Evolutionary conservation across 257 asterid genomes (phyloP).

Genomic region (Solanum pennellii): DNA sequence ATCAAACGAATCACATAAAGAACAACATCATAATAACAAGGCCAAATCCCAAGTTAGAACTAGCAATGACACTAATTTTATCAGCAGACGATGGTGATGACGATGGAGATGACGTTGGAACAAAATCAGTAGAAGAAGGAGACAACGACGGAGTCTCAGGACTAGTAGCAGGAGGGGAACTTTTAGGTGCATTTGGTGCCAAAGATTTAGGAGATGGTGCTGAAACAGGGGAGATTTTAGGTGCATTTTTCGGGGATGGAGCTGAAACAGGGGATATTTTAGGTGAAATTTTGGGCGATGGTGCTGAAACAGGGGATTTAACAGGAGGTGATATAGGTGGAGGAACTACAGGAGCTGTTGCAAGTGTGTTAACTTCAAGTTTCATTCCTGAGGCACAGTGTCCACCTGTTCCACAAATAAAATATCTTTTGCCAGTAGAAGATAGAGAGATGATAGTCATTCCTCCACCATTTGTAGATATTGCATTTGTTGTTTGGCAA

Average conservation of each 20-base stretch:
- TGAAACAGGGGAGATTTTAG: constrained; percentile 4
- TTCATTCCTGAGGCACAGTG: constrained; percentile 76
- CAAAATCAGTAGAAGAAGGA: not conserved
- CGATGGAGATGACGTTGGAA: not conserved
- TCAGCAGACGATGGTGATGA: constrained; percentile 34
- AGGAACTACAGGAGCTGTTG: not conserved
- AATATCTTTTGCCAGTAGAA: constrained; percentile 50
- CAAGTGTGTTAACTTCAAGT: constrained; percentile 25
- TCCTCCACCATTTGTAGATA: constrained; percentile 35
- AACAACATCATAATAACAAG: constrained; percentile 8
- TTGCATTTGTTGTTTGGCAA: constrained; percentile 33
- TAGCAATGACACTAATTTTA: constrained; percentile 8
- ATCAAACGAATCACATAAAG: not conserved
- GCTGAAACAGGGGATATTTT: not conserved
- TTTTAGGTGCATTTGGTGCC: not conserved
- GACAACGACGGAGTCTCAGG: not conserved
- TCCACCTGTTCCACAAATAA: constrained; percentile 41
- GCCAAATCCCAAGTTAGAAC: constrained; percentile 2
- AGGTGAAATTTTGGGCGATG: not conserved
- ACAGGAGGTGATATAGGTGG: not conserved
- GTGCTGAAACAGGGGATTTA: not conserved
- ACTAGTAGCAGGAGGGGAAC: not conserved
- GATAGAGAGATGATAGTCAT: constrained; percentile 23
- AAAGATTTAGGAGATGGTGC: too few relatives aligned
- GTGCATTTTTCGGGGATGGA: not conserved